Base-by-base conservation (phyloP, 129 eudicot genomes). In the Daucus carota region DNA sequence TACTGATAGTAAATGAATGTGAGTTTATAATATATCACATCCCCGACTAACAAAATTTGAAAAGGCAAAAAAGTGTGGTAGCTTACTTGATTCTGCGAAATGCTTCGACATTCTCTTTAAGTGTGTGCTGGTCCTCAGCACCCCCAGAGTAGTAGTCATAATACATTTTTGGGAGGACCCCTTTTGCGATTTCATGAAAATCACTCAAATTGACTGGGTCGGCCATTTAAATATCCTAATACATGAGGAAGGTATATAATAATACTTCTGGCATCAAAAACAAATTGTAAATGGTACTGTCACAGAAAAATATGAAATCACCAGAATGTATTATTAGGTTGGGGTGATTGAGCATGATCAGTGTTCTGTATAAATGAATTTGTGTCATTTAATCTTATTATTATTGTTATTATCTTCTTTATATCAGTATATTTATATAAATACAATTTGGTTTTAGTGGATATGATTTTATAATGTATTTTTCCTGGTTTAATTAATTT, bases 91-190 rank as follows among this genome's bases (percentile, higher is more conserved):
- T 90, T 79, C 87, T 83, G 29, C 75, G 81, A 84, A 88, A 93
- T 42, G 97, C 92, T 71, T 82, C 85, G 76, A 75, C 74, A 31
- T 93, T 90, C 68, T 93, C 86, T 76, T 80, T 79, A 17, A 90
- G 88, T 15, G 98, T 88, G 83, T 87, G 89, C 78, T 90, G 86
- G 83, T 92, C 96, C 80, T 92, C 98, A 47, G 98, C 86, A 44
- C 93, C 96, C 29, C 92, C 94, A 22, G 90, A 74, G 76, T 73
- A 90, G 79, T 20, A 92, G 82, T 92, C 98, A 70, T 88, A 92
- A 63, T 80, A 86, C 98, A 92, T 92, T 72, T 92, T 90, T 29
- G 96, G 98, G 83, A 92, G 90, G 77, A 81, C 82, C 66, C 32
- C 78, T 74, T 75, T 90, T 62, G 98, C 96, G 65, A 92, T 57